Evolutionary conservation across 305 asterid genomes (phyloP).

Genomic region (Rubia peregrina): DNA sequence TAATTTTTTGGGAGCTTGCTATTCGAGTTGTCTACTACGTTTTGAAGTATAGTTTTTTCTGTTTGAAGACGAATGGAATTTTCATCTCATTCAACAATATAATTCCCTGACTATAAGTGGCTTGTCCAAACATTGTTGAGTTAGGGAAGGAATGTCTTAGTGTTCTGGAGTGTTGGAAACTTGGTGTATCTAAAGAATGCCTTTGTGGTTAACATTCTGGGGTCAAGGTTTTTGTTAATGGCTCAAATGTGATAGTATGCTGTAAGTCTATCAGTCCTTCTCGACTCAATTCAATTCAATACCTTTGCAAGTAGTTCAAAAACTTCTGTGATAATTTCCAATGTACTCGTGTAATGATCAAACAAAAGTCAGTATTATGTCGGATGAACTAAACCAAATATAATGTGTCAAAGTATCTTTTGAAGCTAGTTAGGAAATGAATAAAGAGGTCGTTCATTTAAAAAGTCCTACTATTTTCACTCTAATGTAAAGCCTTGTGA

Average conservation of each 20-base stretch:
- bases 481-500: neutral
- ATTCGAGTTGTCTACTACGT: too few species aligned
- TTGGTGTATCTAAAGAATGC: neutral
- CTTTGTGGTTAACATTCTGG: neutral
- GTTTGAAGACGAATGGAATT: too few species aligned
- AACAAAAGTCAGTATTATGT: neutral
- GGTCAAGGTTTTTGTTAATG: neutral
- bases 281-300: neutral
- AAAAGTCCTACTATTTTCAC: neutral
- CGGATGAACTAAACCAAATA: neutral
- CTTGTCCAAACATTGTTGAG: neutral
- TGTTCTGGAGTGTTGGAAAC: neutral
- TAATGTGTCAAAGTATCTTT: neutral
- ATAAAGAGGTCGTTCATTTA: neutral
- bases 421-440: neutral
- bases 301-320: neutral
- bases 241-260: neutral
- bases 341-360: neutral
- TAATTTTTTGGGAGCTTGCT: neutral
- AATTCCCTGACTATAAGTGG: neutral
- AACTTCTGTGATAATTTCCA: neutral
- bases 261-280: neutral
- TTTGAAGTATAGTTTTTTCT: too few species aligned
- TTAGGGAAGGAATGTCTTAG: neutral
- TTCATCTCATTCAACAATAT: too few species aligned